phyloP scores from a whole-genome alignment of 257 asterid genomes.

The Craterostigma plantagineum region DNA sequence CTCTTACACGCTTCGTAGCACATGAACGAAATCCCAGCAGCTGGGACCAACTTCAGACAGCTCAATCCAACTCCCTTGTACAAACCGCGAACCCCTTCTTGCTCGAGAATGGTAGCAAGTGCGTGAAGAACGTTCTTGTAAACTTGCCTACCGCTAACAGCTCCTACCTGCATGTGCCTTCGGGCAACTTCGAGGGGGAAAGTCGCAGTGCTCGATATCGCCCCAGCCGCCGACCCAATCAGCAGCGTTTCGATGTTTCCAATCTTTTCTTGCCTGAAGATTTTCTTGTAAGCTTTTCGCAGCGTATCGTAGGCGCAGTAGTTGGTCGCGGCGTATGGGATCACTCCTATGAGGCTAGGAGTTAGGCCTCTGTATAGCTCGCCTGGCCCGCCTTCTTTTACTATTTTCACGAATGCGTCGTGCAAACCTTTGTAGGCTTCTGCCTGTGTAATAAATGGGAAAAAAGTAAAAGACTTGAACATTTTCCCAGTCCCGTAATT shows the following conservation, averaged over 20 bases:
- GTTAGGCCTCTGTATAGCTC: constrained; percentile 91
- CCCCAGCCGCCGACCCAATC: constrained; percentile 85
- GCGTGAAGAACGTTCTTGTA: constrained; percentile 82
- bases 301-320: constrained; percentile 76
- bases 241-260: constrained; percentile 85
- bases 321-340: constrained; percentile 84
- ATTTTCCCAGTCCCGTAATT: too few relatives aligned
- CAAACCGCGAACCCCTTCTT: constrained; percentile 66
- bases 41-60: constrained; percentile 83
- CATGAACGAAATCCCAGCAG: constrained; percentile 96
- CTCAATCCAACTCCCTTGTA: constrained; percentile 90
- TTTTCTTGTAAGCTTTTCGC: constrained; percentile 38
- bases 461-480: too few relatives aligned
- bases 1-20: constrained; percentile 90
- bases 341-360: constrained; percentile 78
- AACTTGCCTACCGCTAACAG: constrained; percentile 72
- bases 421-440: constrained; percentile 60
- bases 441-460: constrained; percentile 13
- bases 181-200: constrained; percentile 96
- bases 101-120: constrained; percentile 56
- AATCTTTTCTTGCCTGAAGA: constrained; percentile 43
- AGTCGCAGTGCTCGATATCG: constrained; percentile 83
- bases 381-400: constrained; percentile 66
- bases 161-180: constrained; percentile 89
- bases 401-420: constrained; percentile 69